These are phyloP conservation scores for Flaveria floridana DNA, from an alignment of 140 eudicot species.

Conservation along the genomic window DNA sequence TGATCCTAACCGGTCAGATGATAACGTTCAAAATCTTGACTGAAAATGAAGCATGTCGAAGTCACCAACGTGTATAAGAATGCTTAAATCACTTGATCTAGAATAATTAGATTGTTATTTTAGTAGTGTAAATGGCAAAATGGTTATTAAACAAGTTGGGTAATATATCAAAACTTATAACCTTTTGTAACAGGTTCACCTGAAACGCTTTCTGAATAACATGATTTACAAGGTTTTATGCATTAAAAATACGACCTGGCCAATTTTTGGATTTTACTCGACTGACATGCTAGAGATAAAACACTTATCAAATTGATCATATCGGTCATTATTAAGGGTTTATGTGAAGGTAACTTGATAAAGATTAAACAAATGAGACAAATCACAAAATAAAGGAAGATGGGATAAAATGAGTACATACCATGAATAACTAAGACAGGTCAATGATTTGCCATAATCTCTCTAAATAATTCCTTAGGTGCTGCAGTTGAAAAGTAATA, in stretches of 20 bases:
- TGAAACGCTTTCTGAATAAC: background rate
- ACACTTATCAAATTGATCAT: background rate
- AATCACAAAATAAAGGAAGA: slow-evolving; percentile 12
- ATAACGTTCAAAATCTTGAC: background rate
- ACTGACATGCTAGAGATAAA: background rate
- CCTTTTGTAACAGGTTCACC: background rate
- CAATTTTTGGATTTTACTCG: background rate
- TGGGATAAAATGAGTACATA: slow-evolving; percentile 20
- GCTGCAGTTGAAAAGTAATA: slow-evolving; percentile 45
- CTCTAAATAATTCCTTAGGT: slow-evolving; percentile 73
- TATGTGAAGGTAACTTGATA: background rate
- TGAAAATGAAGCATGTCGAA: background rate
- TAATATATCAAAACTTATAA: background rate
- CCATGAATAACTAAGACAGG: slow-evolving; percentile 21
- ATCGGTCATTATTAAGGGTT: background rate
- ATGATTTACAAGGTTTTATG: background rate
- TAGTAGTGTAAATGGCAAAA: too few relatives aligned
- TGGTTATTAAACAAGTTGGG: background rate
- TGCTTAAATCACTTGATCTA: background rate
- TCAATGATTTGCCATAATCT: slow-evolving; percentile 54
- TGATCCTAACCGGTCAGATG: background rate
- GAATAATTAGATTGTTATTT: background rate
- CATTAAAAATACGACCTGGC: background rate
- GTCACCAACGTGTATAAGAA: background rate
- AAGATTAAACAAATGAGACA: background rate